These are phyloP conservation scores for Colletotrichum spaethianum DNA, from an alignment of 2,329 filamentous ascomycete species.

Conservation along the genomic window DNA sequence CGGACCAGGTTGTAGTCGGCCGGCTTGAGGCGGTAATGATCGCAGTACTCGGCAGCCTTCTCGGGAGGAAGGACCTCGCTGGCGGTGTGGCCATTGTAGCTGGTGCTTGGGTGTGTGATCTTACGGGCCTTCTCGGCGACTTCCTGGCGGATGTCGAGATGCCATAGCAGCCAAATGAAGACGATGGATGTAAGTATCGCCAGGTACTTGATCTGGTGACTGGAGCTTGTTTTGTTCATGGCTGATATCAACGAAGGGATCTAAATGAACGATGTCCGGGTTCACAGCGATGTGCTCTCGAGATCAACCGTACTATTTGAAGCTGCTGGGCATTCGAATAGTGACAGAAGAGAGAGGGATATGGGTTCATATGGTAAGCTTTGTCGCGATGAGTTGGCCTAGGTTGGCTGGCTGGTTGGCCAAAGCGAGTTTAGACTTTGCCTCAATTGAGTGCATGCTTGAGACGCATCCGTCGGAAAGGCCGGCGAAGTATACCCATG, in stretches of 20 bases:
- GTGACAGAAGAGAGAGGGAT: background rate
- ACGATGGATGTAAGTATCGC: slow-evolving; percentile 22
- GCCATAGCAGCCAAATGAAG: slow-evolving; percentile 38
- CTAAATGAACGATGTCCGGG: background rate
- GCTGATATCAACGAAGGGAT: background rate
- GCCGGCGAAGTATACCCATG: too few relatives aligned
- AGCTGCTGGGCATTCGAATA: background rate
- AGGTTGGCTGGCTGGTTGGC: too few relatives aligned
- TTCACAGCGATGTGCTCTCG: background rate
- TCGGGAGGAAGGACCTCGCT: slow-evolving; percentile 26
- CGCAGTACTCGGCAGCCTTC: slow-evolving; percentile 49
- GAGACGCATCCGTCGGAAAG: background rate
- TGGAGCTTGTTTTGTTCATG: slow-evolving; percentile 19
- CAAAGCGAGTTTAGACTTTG: background rate
- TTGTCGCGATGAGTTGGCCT: background rate
- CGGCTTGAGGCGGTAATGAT: slow-evolving; percentile 55
- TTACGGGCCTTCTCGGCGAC: slow-evolving; percentile 24
- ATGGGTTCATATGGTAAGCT: background rate
- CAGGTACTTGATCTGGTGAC: slow-evolving; percentile 33
- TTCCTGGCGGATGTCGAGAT: slow-evolving; percentile 16
- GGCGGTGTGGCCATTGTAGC: slow-evolving; percentile 9
- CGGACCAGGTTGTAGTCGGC: slow-evolving; percentile 45
- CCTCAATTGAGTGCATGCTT: background rate
- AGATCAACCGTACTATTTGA: background rate
- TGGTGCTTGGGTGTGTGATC: background rate